Percentiles rank a stretch among this genome's conserved stretches.
Evolutionary conservation across 495 filamentous ascomycete species (phyloP).

Genomic region (Parmelia sp.): DNA sequence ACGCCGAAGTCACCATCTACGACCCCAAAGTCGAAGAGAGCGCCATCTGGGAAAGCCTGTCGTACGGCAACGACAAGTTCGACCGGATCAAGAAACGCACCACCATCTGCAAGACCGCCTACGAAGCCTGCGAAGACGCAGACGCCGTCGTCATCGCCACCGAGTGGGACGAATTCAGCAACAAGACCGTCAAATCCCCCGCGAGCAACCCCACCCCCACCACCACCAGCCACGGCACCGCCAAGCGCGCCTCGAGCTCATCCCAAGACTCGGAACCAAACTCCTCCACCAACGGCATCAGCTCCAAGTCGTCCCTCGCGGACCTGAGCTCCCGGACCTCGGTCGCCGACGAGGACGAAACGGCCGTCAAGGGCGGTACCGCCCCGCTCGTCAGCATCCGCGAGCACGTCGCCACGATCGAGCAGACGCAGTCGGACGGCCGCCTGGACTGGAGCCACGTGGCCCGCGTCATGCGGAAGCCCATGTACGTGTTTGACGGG

Average conservation of each 20-base stretch:
- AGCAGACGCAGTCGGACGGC: slow-evolving; percentile 16
- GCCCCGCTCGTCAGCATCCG: slow-evolving; percentile 3
- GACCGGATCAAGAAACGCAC: slow-evolving; percentile 21
- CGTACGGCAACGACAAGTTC: slow-evolving; percentile 22
- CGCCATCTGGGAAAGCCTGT: slow-evolving; percentile 40
- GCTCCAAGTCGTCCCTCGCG: slow-evolving; percentile 3
- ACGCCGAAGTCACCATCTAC: slow-evolving; percentile 62
- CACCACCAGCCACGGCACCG: not conserved
- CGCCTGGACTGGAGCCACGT: slow-evolving; percentile 50
- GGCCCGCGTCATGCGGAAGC: slow-evolving; percentile 53
- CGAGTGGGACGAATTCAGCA: slow-evolving; percentile 59
- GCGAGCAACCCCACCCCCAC: not conserved
- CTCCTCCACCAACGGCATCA: slow-evolving; percentile 2
- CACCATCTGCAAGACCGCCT: slow-evolving; percentile 31
- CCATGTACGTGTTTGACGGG: slow-evolving; percentile 67
- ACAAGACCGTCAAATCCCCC: slow-evolving; percentile 22
- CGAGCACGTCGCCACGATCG: slow-evolving; percentile 7
- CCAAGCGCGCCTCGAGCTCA: slow-evolving; percentile 1
- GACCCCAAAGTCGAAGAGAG: slow-evolving; percentile 58
- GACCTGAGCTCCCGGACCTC: slow-evolving; percentile 5
- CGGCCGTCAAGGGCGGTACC: not conserved
- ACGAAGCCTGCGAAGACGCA: slow-evolving; percentile 46
- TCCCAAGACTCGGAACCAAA: not conserved
- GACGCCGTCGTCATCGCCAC: slow-evolving; percentile 56
- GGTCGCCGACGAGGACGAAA: slow-evolving; percentile 2